Evolutionary conservation across 805 yeast genomes (phyloP), one percentile per base, ranked within the genome.

Genomic region (Saccharomycopsis oosterbeekiorum): DNA sequence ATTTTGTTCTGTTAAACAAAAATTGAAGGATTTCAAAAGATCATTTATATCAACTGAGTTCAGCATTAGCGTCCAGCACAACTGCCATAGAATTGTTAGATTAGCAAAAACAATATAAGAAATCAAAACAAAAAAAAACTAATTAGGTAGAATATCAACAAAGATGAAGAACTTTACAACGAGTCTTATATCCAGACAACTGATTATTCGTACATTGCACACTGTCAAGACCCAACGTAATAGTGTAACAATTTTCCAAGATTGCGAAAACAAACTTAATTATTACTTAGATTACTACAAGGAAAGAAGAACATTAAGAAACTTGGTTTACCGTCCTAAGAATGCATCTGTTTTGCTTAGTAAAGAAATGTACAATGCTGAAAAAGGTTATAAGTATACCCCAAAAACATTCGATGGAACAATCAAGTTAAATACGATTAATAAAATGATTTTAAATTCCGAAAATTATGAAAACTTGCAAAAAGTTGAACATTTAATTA

Each of bases 291-390:
- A 67, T 21, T 77, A 72, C 64, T 71, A 71, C 65, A 69, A 69
- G 43, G 73, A 77, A 1, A 68, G 70, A 36, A 70, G 67, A 53
- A 61, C 68, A 2, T 58, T 74, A 37, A 75, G 73, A 67, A 76
- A 78, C 5, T 68, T 72, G 55, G 73, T 77, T 29, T 76, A 77
- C 66, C 73, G 78, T 66, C 72, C 74, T 42, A 74, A 70, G 60
- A 76, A 77, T 64, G 71, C 77, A 1, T 70, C 74, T 36, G 71
- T 67, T 57, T 65, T 77, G 51, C 59, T 75, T 43, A 70, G 76
- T 11, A 72, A 75, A 73, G 78, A 75, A 63, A 55, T 75, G 40
- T 74, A 74, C 68, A 77, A 76, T 63, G 72, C 73, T 5, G 68
- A 63, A 1, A 70, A 74, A 0, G 70, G 71, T 55, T 62, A 67